Conservation (phyloP, 1,284 basidiomycete genomes). For the Ganoderma resinaceum region DNA sequence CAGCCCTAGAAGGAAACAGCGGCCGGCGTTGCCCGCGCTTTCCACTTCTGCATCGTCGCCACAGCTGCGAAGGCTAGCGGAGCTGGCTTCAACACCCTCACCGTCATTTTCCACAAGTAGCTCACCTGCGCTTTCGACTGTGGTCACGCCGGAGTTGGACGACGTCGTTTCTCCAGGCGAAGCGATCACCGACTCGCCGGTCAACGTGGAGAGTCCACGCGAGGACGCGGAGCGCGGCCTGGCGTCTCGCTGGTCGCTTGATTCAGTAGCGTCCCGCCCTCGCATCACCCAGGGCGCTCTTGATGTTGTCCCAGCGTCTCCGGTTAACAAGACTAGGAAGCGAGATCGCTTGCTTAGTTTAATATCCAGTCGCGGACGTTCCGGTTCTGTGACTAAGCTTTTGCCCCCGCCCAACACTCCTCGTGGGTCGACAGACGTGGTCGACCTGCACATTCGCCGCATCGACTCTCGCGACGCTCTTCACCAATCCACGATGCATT, state of each 20-base stretch:
- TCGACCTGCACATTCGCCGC: slow-evolving; percentile 29
- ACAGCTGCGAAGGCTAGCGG: slow-evolving; percentile 37
- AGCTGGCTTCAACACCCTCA: slow-evolving; percentile 32
- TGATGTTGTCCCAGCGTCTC: slow-evolving; percentile 28
- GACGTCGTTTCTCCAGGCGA: slow-evolving; percentile 25
- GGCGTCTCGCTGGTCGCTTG: slow-evolving; percentile 42
- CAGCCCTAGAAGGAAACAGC: slow-evolving; percentile 31
- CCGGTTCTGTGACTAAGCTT: slow-evolving; percentile 38
- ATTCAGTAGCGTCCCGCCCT: slow-evolving; percentile 37
- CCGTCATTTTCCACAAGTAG: slow-evolving; percentile 20
- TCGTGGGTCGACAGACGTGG: slow-evolving; percentile 26
- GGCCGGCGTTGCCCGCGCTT: slow-evolving; percentile 35
- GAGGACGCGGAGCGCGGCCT: slow-evolving; percentile 28
- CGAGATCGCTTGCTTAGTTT: slow-evolving; percentile 42
- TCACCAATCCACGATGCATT: slow-evolving; percentile 15
- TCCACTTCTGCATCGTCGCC: slow-evolving; percentile 40
- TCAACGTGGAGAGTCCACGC: slow-evolving; percentile 11
- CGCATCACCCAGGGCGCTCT: slow-evolving; percentile 26
- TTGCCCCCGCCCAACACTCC: slow-evolving; percentile 30
- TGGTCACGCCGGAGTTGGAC: slow-evolving; percentile 16
- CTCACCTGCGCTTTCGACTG: slow-evolving; percentile 26
- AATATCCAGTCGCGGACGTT: slow-evolving; percentile 38
- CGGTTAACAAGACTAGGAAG: slow-evolving; percentile 34
- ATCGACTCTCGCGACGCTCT: slow-evolving; percentile 25
- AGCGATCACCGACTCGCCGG: slow-evolving; percentile 22